Evolutionary conservation across 169 alveolate species (phyloP).

Genomic region (Theileria annulata): DNA sequence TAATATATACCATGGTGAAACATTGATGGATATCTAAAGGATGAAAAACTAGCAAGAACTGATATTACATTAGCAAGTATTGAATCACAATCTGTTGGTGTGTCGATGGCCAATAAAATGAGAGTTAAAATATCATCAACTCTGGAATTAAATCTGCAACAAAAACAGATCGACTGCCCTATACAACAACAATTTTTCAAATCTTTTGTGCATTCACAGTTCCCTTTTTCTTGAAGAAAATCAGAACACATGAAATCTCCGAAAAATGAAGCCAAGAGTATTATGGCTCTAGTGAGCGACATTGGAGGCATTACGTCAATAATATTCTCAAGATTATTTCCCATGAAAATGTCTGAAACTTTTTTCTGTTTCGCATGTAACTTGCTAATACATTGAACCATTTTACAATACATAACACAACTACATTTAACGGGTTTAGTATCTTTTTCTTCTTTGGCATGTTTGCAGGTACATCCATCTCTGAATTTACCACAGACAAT

Average conservation of each 20-base stretch:
- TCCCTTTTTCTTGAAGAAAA: conserved; percentile 4
- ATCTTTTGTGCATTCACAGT: conserved; percentile 9
- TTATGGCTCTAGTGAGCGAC: conserved; percentile 11
- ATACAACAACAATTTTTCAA: conserved; percentile 15
- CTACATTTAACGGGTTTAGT: conserved; percentile 14
- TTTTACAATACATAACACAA: conserved; percentile 4
- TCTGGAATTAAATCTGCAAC: conserved; percentile 16
- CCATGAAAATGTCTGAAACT: background rate
- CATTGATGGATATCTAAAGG: background rate
- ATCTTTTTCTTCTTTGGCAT: background rate
- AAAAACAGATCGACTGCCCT: background rate
- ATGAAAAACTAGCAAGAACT: conserved; percentile 5
- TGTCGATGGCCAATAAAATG: background rate
- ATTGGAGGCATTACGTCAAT: conserved; percentile 17
- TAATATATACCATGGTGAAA: background rate
- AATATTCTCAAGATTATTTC: background rate
- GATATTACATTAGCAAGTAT: conserved; percentile 21
- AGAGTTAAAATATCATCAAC: conserved; percentile 19
- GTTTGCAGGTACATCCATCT: background rate
- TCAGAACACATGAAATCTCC: conserved; percentile 14
- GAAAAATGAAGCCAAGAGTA: conserved; percentile 19
- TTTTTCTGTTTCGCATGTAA: conserved; percentile 2
- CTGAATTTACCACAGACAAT: background rate
- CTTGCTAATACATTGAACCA: background rate
- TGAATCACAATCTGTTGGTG: conserved; percentile 9